Percentiles rank a stretch among this genome's conserved stretches.
Evolutionary conservation across 495 filamentous ascomycete species (phyloP).

Genomic region (Trichoderma erinaceum): DNA sequence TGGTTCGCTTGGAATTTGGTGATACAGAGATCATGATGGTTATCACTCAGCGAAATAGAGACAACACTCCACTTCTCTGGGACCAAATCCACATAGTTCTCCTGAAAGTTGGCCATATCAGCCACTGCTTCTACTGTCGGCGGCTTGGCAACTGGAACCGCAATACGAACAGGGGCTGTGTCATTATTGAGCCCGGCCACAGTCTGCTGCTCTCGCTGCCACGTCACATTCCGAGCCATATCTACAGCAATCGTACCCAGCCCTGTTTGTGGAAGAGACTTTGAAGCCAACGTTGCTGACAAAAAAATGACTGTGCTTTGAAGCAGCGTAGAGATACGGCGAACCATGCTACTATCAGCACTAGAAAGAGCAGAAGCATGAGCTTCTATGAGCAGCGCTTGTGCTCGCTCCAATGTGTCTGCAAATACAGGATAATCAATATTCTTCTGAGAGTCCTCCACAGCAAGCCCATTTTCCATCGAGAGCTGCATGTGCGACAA

Average conservation of each 20-base stretch:
- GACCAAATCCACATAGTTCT: slow-evolving; percentile 72
- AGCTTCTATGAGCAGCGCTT: slow-evolving; percentile 51
- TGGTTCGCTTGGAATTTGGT: slow-evolving; percentile 67
- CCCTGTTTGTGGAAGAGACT: slow-evolving; percentile 14
- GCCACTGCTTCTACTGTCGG: slow-evolving; percentile 18
- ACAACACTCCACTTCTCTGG: slow-evolving; percentile 78
- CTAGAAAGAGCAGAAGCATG: slow-evolving; percentile 46
- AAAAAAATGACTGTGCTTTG: slow-evolving; percentile 59
- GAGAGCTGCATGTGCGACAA: slow-evolving; percentile 18
- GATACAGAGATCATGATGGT: slow-evolving; percentile 71
- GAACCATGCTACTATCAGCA: slow-evolving; percentile 43
- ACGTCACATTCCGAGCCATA: slow-evolving; percentile 53
- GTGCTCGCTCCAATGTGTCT: slow-evolving; percentile 54
- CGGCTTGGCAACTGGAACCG: not conserved
- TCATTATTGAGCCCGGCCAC: slow-evolving; percentile 18
- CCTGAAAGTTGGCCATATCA: slow-evolving; percentile 54
- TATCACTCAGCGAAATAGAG: slow-evolving; percentile 76
- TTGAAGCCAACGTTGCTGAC: slow-evolving; percentile 50
- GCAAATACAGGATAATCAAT: slow-evolving; percentile 42
- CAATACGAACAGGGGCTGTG: not conserved
- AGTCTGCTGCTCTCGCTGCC: slow-evolving; percentile 48
- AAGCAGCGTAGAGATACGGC: slow-evolving; percentile 52
- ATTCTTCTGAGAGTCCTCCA: slow-evolving; percentile 17
- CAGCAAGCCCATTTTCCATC: slow-evolving; percentile 23
- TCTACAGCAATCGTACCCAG: slow-evolving; percentile 43